Conservation (phyloP, 202 grass and related monocot species). For the Schoenoplectus tabernaemontani region DNA sequence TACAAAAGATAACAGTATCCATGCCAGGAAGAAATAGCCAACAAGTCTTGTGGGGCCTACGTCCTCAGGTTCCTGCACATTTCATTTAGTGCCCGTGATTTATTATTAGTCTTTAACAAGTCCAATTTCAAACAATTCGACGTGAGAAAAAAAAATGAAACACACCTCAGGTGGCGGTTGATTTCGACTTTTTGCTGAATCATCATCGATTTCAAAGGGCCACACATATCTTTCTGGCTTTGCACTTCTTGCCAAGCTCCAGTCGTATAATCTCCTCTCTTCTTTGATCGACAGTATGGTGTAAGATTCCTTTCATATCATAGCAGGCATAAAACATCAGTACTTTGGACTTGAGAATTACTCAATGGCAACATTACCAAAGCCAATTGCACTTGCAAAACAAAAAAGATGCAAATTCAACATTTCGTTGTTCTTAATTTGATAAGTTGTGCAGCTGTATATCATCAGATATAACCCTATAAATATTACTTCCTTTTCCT, state of each 20-base stretch:
- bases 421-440: not conserved
- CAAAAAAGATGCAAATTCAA: not conserved
- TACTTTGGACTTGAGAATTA: not conserved
- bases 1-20: conserved; percentile 51
- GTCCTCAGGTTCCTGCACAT: conserved; percentile 82
- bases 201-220: conserved; percentile 66
- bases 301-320: conserved; percentile 64
- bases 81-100: not conserved
- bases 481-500: not conserved
- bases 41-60: conserved; percentile 61
- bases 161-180: conserved; percentile 48
- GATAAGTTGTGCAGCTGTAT: not conserved
- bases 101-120: not conserved
- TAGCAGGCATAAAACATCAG: not conserved
- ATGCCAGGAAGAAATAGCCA: conserved; percentile 68
- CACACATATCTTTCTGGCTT: conserved; percentile 81
- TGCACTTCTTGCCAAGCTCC: conserved; percentile 80
- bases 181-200: conserved; percentile 32
- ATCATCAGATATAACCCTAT: no score
- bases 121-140: not conserved
- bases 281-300: conserved; percentile 63
- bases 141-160: not conserved
- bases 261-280: conserved; percentile 88
- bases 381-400: not conserved
- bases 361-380: not conserved